Evolutionary conservation across 352 stramenopile genomes (phyloP).

Genomic region (Globisporangium orthogonon): DNA sequence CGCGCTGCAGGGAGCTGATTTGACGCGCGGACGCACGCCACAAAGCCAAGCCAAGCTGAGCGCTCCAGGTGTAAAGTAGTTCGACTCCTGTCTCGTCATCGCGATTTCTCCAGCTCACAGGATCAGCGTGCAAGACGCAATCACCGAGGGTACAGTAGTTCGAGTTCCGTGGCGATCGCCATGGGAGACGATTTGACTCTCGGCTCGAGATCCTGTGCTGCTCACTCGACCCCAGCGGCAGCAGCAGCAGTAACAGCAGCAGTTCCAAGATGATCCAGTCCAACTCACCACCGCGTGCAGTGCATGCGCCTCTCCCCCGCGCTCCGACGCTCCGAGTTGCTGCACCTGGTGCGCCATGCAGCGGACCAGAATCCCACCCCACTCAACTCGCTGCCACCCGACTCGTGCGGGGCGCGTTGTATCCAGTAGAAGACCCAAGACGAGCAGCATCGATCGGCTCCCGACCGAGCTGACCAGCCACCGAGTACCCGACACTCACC

Average conservation of each 20-base stretch:
- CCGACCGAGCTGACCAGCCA: background rate
- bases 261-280: background rate
- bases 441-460: background rate
- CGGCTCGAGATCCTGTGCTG: background rate
- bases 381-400: background rate
- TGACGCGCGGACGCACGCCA: background rate
- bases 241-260: background rate
- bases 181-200: constrained; percentile 7
- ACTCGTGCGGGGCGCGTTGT: background rate
- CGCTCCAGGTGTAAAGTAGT: too few species aligned
- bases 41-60: too few species aligned
- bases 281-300: background rate
- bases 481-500: background rate
- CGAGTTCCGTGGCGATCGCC: background rate
- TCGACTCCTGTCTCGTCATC: background rate
- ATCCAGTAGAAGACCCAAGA: constrained; percentile 6
- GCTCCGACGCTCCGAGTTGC: background rate
- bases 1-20: background rate
- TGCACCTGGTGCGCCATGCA: background rate
- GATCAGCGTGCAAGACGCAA: too few species aligned
- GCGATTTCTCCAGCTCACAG: background rate
- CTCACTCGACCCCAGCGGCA: background rate
- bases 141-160: background rate
- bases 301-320: background rate
- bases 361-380: background rate